Base-by-base conservation (phyloP, 768 basidiomycete species). In the Tylopilus felleus region DNA sequence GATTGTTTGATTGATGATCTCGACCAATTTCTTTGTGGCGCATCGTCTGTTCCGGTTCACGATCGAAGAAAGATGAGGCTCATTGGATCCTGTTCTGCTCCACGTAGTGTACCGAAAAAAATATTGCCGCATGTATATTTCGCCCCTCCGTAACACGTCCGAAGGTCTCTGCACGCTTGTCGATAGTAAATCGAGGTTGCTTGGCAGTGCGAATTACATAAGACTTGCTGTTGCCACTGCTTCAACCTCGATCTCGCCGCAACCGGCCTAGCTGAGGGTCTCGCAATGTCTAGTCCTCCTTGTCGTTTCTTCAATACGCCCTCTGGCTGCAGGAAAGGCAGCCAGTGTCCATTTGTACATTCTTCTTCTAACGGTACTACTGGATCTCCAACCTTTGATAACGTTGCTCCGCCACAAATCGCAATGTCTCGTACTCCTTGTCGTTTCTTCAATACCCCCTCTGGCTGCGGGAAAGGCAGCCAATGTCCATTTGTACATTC, bases 251-350 rank as follows among this genome's bases (percentile, higher is more conserved):
- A 13, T 13, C 31, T 33, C 31, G 10, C 16, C 35, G 17, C 35
- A 12, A 33, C n/a, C n/a, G n/a, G n/a, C n/a, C n/a, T n/a, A 36
- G 16, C 16, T 36, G 35, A 36, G 14, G 35, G 35, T 36, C 8
- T 49, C 31, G 4, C 48, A 9, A 67, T 65, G 65, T 62, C 72
- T 60, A 14, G 35, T 36, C 57, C 46, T 28, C 67, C 63, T 62
- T 82, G 80, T 65, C 65, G 57, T 25, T 81, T 71, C 49, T 70
- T 73, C 62, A 74, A 65, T 60, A 65, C 51, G 8, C 74, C 77
- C 8, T 64, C 71, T 29, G 82, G 82, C 28, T 84, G 82, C 64
- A 68, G 71, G n/a, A 52, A 59, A 35, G 81, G 81, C 45, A 55
- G 49, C 23, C 57, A 64, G 14, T 83, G 81, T 58, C 60, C 13